A percentile compares a stretch with the other conserved stretches of the same genome.
These are phyloP conservation scores for Biancaea sappan DNA, from an alignment of 306 rosid species.

Conservation along the genomic window DNA sequence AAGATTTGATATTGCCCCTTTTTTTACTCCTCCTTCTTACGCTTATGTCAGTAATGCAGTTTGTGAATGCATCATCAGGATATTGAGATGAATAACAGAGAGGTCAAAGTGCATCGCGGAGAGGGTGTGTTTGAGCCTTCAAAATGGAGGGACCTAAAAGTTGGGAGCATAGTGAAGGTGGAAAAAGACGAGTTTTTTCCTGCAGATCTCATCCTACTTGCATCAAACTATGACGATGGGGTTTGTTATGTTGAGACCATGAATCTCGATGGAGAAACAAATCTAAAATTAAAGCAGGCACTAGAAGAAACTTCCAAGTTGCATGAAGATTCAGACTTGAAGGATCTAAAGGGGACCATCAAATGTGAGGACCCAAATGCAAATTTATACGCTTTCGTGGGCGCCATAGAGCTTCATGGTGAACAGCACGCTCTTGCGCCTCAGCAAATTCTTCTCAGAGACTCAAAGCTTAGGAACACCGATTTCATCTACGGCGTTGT, in stretches of 20 bases:
- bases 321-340: constrained; percentile 60
- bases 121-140: constrained; percentile 57
- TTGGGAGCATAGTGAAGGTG: constrained; percentile 81
- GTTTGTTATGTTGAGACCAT: constrained; percentile 91
- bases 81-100: constrained; percentile 86
- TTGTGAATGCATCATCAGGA: constrained; percentile 60
- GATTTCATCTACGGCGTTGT: constrained; percentile 83
- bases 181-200: constrained; percentile 88
- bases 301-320: constrained; percentile 66
- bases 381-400: constrained; percentile 77
- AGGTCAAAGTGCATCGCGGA: constrained; percentile 59
- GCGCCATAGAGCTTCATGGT: constrained; percentile 60
- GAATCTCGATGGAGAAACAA: constrained; percentile 93
- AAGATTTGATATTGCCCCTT: no score
- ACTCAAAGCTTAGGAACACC: constrained; percentile 85
- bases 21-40: constrained; percentile 3
- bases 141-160: constrained; percentile 81
- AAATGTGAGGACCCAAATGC: constrained; percentile 97
- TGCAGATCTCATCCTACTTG: constrained; percentile 84
- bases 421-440: constrained; percentile 74
- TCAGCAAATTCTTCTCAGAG: constrained; percentile 89
- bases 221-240: constrained; percentile 87
- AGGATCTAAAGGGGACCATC: constrained; percentile 68
- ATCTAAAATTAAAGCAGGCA: constrained; percentile 78
- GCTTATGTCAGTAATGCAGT: constrained; percentile 35